Conservation (phyloP, 2,329 filamentous ascomycete species). For the Stachybotrys chlorohalonatus region DNA sequence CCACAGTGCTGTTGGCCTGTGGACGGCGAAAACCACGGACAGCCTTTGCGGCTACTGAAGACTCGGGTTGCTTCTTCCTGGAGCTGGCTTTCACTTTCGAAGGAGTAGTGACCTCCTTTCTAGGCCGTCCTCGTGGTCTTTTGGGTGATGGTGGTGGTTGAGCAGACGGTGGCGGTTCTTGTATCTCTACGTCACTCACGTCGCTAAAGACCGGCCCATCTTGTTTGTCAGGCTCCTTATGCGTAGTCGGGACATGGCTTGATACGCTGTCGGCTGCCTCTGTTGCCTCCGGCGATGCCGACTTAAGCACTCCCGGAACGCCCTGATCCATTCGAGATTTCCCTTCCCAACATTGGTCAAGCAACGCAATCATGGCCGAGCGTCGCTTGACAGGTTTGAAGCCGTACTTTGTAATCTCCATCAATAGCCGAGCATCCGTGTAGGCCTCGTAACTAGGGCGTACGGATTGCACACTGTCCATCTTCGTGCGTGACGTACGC, state of each 20-base stretch:
- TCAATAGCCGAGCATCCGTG: slow-evolving; percentile 53
- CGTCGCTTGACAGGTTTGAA: slow-evolving; percentile 66
- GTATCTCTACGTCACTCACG: slow-evolving; percentile 10
- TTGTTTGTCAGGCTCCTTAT: slow-evolving; percentile 17
- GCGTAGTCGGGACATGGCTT: slow-evolving; percentile 1
- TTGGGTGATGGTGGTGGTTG: slow-evolving; percentile 24
- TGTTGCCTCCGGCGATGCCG: slow-evolving; percentile 6
- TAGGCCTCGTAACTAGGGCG: slow-evolving; percentile 51
- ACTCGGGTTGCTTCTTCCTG: slow-evolving; percentile 4
- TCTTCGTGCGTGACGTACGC: neutral
- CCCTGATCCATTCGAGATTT: slow-evolving; percentile 27
- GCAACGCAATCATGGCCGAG: slow-evolving; percentile 58
- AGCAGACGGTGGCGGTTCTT: slow-evolving; percentile 25
- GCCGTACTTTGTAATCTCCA: slow-evolving; percentile 54
- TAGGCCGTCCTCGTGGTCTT: slow-evolving; percentile 30
- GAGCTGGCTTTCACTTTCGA: slow-evolving; percentile 4
- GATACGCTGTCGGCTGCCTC: slow-evolving; percentile 3
- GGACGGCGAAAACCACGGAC: neutral
- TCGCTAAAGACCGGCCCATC: slow-evolving; percentile 5
- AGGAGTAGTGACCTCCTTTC: slow-evolving; percentile 19
- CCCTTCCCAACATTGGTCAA: slow-evolving; percentile 63
- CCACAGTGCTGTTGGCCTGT: slow-evolving; percentile 1
- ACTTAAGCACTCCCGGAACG: slow-evolving; percentile 8
- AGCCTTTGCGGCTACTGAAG: neutral
- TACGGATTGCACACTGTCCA: neutral